Conservation (phyloP, 1,139 yeast species). For the Nakaseomyces delphensis region DNA sequence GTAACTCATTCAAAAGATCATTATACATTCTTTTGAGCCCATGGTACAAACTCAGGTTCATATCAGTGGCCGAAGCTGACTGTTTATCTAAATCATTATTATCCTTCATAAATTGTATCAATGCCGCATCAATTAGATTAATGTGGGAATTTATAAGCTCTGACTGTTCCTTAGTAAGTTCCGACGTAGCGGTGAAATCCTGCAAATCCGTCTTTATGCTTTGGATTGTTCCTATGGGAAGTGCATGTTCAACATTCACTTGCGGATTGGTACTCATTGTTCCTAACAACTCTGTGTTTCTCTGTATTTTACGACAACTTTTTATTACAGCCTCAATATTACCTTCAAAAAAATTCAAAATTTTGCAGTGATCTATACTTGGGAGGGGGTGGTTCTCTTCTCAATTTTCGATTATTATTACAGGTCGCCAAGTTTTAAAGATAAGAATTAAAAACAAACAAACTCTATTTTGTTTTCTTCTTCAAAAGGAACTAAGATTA, state of each 20-base stretch:
- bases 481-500: no score
- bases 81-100: conserved; percentile 23
- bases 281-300: neutral
- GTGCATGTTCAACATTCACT: conserved; percentile 28
- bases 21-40: conserved; percentile 29
- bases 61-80: conserved; percentile 21
- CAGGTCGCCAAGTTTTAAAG: no score
- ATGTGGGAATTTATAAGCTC: conserved; percentile 21
- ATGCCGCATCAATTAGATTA: conserved; percentile 19
- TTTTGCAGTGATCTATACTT: no score
- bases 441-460: no score
- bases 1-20: conserved; percentile 25
- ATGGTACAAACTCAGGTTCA: conserved; percentile 25
- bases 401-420: no score
- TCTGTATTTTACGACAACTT: no score
- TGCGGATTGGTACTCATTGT: neutral
- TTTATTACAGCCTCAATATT: neutral
- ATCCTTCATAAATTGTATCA: conserved; percentile 24
- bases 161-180: conserved; percentile 16
- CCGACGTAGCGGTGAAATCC: conserved; percentile 12
- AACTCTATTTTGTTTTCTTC: no score
- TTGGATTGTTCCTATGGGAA: conserved; percentile 25
- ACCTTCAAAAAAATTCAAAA: no score
- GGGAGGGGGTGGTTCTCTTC: no score
- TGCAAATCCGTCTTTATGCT: conserved; percentile 25